Evolutionary conservation across 2,329 filamentous ascomycete species (phyloP).

Genomic region (Neonectria coccinea): DNA sequence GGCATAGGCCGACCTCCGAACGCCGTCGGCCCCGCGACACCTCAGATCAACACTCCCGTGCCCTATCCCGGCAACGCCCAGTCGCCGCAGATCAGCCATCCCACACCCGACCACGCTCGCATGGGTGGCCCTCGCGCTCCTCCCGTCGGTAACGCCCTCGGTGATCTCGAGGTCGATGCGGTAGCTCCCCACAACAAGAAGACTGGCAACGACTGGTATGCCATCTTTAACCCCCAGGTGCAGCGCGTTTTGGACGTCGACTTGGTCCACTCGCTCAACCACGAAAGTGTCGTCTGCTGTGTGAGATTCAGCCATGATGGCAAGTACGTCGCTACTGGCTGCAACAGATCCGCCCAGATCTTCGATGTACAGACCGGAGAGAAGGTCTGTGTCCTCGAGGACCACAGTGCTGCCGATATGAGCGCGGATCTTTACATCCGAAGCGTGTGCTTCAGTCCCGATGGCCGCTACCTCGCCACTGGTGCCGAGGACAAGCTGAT

Average conservation of each 20-base stretch:
- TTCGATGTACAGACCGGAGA: slow-evolving; percentile 91
- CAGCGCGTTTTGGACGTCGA: slow-evolving; percentile 93
- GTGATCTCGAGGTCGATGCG: slow-evolving; percentile 87
- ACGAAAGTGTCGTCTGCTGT: slow-evolving; percentile 98
- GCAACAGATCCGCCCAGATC: slow-evolving; percentile 99
- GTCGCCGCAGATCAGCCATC: slow-evolving; percentile 89
- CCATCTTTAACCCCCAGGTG: slow-evolving; percentile 93
- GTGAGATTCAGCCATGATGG: slow-evolving; percentile 97
- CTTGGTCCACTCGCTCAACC: slow-evolving; percentile 89
- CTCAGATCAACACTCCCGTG: slow-evolving; percentile 89
- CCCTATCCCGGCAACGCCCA: slow-evolving; percentile 85
- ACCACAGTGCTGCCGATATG: slow-evolving; percentile 82
- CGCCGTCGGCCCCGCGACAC: slow-evolving; percentile 80
- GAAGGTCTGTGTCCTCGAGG: slow-evolving; percentile 90
- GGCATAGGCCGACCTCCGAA: slow-evolving; percentile 74
- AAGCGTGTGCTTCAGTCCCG: slow-evolving; percentile 98
- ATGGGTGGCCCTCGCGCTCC: slow-evolving; percentile 63
- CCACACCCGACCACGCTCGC: slow-evolving; percentile 75
- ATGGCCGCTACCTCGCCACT: slow-evolving; percentile 92
- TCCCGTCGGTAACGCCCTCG: slow-evolving; percentile 73
- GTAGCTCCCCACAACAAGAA: slow-evolving; percentile 90
- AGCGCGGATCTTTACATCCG: slow-evolving; percentile 95
- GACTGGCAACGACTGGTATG: slow-evolving; percentile 92
- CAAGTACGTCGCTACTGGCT: slow-evolving; percentile 95
- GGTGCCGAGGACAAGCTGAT: slow-evolving; percentile 98